Evolutionary conservation across 768 basidiomycete species (phyloP), one percentile per base, ranked within the genome.

Genomic region (Termitomyces sp.): DNA sequence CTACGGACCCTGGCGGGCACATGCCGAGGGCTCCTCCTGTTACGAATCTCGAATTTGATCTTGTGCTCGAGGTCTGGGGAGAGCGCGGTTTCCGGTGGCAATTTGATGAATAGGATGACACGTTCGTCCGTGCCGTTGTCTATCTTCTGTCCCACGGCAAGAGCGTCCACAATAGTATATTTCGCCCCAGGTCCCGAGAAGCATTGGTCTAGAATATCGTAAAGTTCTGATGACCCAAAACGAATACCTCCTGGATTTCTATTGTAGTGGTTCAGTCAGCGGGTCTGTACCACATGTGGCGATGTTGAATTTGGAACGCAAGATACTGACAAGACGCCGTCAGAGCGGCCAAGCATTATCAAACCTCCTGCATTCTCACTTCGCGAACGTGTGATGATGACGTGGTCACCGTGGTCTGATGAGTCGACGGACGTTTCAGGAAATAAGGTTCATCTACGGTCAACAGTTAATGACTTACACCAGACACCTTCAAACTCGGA

Each of bases 201-300:
- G 63, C 77, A 79, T 37, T 75, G 65, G 60, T 90, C 90, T 40
- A 92, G 75, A 53, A 92, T 87, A 65, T 90, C 86, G 69, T 92
- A 91, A 34, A 92, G 80, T 70, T 92, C 91, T 41, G 87, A 80
- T 37, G 89, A 87, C 40, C 90, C 90, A 67, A 91, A 92, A 31
- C 90, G 81, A 62, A 91, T 82, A n/a, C 90, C 90, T 50, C 87
- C 87, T 25, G 90, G 90, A 66, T 92, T 92, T 62, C 84, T 86
- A 66, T 21, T 44, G 27, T 56, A 55, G 47, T n/a, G n/a, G n/a
- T 10, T 47, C 46, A 27, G 62, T 72, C 65, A 69, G 66, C 62
- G 66, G 65, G 69, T 59, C 21, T 3, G 44, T 37, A 51, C 52
- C 44, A 59, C 55, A 56, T 45, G 54, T 49, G 21, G 21, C 34